Evolutionary conservation across 2,329 filamentous ascomycete genomes (phyloP).

Genomic region (Aspergillus clavatus): DNA sequence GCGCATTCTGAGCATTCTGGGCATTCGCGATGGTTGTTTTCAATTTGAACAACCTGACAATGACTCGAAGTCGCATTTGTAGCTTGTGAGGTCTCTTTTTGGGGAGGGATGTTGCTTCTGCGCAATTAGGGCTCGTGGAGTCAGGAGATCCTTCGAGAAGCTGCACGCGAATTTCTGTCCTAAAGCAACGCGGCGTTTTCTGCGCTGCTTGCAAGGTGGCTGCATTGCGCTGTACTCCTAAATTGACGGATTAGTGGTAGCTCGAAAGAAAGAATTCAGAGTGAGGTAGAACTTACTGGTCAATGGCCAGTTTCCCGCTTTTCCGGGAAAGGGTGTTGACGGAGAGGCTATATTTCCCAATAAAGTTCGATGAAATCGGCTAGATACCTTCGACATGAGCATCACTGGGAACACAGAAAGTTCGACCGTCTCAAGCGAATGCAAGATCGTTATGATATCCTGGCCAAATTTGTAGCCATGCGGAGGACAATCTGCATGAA

Average conservation of each 20-base stretch:
- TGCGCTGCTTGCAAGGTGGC: neutral
- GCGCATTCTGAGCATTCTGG: no score
- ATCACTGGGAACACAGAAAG: neutral
- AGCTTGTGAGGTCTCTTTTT: neutral
- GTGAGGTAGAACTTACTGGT: neutral
- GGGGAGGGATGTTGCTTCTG: neutral
- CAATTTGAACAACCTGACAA: conserved; percentile 1
- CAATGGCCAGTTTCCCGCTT: neutral
- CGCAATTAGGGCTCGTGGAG: neutral
- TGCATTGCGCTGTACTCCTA: neutral
- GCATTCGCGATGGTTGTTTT: neutral
- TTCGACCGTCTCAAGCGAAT: neutral
- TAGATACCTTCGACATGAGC: neutral
- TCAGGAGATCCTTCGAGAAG: neutral
- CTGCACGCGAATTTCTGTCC: neutral
- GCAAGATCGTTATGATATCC: neutral
- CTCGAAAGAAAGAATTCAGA: neutral
- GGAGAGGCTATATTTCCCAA: no score
- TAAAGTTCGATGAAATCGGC: neutral
- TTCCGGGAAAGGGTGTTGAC: neutral
- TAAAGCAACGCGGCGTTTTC: neutral
- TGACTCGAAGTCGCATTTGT: neutral
- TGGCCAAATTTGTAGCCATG: neutral
- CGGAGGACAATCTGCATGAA: neutral
- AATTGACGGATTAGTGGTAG: neutral